A percentile compares a stretch with the other conserved stretches of the same genome.
Evolutionary conservation across 805 yeast genomes (phyloP).

Genomic region (Ogataea wickerhamii): DNA sequence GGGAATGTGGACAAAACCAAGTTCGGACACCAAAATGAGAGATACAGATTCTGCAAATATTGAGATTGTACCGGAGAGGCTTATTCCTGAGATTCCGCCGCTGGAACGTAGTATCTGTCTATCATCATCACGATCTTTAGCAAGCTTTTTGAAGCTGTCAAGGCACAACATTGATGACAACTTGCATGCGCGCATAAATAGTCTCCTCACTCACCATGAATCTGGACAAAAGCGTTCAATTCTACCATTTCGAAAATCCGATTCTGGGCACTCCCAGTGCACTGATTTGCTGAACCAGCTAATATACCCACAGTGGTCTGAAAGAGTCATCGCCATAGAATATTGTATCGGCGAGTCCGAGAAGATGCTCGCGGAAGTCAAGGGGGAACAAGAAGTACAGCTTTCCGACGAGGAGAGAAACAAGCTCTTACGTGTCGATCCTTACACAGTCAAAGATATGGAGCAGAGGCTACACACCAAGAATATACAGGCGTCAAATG

Average conservation of each 20-base stretch:
- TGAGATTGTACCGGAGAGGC: slow-evolving; percentile 21
- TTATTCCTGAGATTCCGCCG: slow-evolving; percentile 27
- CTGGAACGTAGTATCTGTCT: slow-evolving; percentile 31
- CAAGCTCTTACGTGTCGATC: slow-evolving; percentile 40
- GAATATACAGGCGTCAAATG: slow-evolving; percentile 26
- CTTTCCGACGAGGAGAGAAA: slow-evolving; percentile 20
- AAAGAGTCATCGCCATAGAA: slow-evolving; percentile 37
- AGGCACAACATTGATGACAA: slow-evolving; percentile 44
- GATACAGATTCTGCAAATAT: slow-evolving; percentile 5
- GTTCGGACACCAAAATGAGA: slow-evolving; percentile 1
- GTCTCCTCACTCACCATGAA: slow-evolving; percentile 32
- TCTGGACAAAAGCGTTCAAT: slow-evolving; percentile 16
- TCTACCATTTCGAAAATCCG: slow-evolving; percentile 14
- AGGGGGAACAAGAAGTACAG: slow-evolving; percentile 18
- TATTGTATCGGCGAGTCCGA: slow-evolving; percentile 38
- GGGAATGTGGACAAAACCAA: slow-evolving; percentile 4
- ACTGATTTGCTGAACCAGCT: slow-evolving; percentile 32
- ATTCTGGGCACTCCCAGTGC: slow-evolving; percentile 29
- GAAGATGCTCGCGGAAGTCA: slow-evolving; percentile 30
- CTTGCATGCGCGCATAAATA: slow-evolving; percentile 40
- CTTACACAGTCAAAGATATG: slow-evolving; percentile 45
- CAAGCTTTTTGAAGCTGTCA: slow-evolving; percentile 35
- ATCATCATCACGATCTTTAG: slow-evolving; percentile 31
- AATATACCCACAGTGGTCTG: slow-evolving; percentile 47
- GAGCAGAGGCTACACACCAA: slow-evolving; percentile 29